Base-by-base conservation (phyloP, 495 filamentous ascomycete genomes). In the Neurospora terricola region DNA sequence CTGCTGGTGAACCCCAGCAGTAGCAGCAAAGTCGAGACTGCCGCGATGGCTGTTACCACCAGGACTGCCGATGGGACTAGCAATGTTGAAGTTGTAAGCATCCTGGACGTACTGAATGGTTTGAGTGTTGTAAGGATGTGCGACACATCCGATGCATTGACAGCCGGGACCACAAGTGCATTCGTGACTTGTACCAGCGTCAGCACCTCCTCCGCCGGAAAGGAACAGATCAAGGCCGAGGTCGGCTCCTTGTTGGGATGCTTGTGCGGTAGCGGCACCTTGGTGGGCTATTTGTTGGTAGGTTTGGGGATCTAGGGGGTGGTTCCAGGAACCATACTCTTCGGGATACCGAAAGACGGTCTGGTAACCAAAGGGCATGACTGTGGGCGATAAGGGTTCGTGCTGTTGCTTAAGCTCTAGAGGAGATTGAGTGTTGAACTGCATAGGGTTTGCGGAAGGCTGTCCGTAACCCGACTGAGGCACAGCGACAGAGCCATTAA, bases 41-140 rank as follows among this genome's bases (percentile, higher is more conserved):
- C 27, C 27, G 54, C 27, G 54, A 66, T 66, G 54, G 14, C 2
- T 34, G 1, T 18, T 6, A 66, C 27, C 54, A 66, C 6, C 23
- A 14, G 27, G 23, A 66, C 54, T 66, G 3, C 11, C 14, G 21
- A 62, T 30, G 12, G 54, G 23, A 36, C 38, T 45, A 14, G 70
- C 70, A 21, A 38, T 73, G 68, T 69, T 75, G 42, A 42, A 73
- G 70, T n/a, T 72, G 74, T 80, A 76, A 38, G 79, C 79, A 8
- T 76, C 75, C 45, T 75, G 78, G 40, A 93, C 88, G 77, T 90
- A 91, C 62, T 90, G 83, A 45, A 84, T 83, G n/a, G 90, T 92
- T n/a, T 88, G 86, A 27, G 87, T 81, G 77, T 94, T 94, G 78
- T 88, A 93, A 5, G 91, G 92, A 77, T 94, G 92, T 43, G 86